Base-by-base conservation (phyloP, 257 asterid genomes). In the Agastache rugosa region DNA sequence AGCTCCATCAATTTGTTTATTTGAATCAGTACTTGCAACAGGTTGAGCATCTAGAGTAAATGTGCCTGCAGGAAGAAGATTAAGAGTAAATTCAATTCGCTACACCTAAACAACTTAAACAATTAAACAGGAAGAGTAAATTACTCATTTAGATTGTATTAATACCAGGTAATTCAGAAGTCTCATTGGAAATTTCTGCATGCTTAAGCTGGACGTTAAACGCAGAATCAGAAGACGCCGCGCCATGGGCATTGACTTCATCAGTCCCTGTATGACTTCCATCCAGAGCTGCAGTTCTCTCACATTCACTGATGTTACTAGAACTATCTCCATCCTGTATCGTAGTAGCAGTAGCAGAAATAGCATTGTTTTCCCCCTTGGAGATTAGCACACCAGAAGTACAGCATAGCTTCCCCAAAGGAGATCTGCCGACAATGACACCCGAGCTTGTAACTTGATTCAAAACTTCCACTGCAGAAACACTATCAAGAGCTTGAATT, bases 151-250 rank as follows among this genome's bases (percentile, higher is more conserved):
- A 58, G 44, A 51, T 79, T 62, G 72, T 80, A 42, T 11, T 22
- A 67, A 69, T 73, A 72, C 83, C 91, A 76, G 77, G 85, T 31
- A 69, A 79, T 50, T 80, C 83, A 79, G 51, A 44, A 62, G 67
- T 60, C 75, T 63, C 71, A 37, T n/a, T 64, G 73, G 68, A 63
- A 80, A 66, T 79, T 54, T 77, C 75, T 11, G 42, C 56, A 23
- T 69, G 59, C 66, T 75, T 45, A 37, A 6, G 14, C 66, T 53
- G 71, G 65, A 51, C 60, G 63, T 8, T 74, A 63, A 65, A 66
- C 7, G 63, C 75, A 60, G 51, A 39, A 29, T 29, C 82, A 56
- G 83, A 77, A 59, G 61, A 67, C 7, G 78, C 25, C 56, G 63
- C 55, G 62, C 53, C 84, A 34, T 45, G 61, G 6, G 64, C n/a